These are phyloP conservation scores for Candida anglica DNA, from an alignment of 805 yeast species.

Conservation along the genomic window DNA sequence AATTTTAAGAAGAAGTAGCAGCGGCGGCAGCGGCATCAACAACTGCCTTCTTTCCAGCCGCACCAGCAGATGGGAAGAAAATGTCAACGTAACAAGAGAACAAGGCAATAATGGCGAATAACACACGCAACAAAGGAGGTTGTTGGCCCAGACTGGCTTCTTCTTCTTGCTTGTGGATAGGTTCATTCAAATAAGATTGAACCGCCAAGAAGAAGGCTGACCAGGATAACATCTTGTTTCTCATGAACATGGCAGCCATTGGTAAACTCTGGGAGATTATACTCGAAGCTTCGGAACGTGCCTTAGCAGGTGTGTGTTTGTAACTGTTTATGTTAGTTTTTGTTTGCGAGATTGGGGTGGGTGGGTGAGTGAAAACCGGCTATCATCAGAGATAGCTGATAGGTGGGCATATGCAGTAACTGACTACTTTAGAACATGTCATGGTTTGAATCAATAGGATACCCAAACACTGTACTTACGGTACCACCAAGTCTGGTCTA, in stretches of 20 bases:
- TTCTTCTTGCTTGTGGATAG: conserved; percentile 26
- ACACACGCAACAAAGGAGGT: conserved; percentile 44
- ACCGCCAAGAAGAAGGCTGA: conserved; percentile 48
- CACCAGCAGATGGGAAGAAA: conserved; percentile 40
- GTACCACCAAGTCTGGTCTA: conserved; percentile 31
- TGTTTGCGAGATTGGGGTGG: background rate
- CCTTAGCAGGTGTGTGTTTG: conserved; percentile 46
- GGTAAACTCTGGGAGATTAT: conserved; percentile 57
- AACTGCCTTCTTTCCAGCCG: conserved; percentile 20
- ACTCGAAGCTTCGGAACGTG: conserved; percentile 41
- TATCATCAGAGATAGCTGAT: too few relatives aligned
- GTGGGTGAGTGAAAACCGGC: too few relatives aligned
- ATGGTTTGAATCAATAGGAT: background rate
- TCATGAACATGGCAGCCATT: conserved; percentile 67
- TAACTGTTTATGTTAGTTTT: conserved; percentile 22
- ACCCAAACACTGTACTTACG: conserved; percentile 16
- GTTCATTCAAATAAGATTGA: conserved; percentile 45
- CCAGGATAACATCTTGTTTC: conserved; percentile 56
- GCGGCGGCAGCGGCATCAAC: conserved; percentile 18
- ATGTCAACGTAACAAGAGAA: conserved; percentile 54
- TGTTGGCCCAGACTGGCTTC: conserved; percentile 24
- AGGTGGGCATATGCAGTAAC: too few relatives aligned
- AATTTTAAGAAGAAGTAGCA: conserved; percentile 13
- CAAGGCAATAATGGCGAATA: conserved; percentile 45
- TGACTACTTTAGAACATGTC: too few relatives aligned